phyloP scores from a whole-genome alignment of 2,329 filamentous ascomycete genomes.

The Ophiocordyceps camponoti-leonardi region DNA sequence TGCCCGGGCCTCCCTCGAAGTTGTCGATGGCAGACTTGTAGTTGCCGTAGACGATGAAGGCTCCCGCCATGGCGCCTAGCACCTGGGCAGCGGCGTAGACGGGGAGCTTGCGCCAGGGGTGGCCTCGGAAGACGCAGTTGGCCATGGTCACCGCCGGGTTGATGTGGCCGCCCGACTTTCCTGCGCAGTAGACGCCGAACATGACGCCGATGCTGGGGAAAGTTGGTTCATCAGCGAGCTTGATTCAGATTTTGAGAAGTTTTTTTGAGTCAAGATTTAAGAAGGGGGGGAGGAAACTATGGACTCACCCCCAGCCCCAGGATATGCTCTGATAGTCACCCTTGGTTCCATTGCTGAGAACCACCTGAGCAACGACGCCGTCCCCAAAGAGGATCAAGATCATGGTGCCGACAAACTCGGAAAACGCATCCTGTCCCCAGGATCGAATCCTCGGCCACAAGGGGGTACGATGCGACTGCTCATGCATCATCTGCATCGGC shows the following conservation, averaged over 20 bases:
- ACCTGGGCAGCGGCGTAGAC: conserved; percentile 50
- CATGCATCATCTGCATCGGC: conserved; percentile 5
- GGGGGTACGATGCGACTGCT: conserved; percentile 7
- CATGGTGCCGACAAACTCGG: conserved; percentile 53
- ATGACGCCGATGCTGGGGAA: conserved; percentile 44
- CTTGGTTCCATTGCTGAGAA: conserved; percentile 32
- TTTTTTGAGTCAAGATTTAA: too few relatives aligned
- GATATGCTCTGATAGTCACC: conserved; percentile 32
- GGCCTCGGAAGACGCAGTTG: conserved; percentile 49
- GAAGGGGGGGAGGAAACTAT: too few relatives aligned
- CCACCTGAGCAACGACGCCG: conserved; percentile 53
- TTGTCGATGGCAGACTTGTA: conserved; percentile 47
- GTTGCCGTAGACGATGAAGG: conserved; percentile 43
- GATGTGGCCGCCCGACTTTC: conserved; percentile 49
- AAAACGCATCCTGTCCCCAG: conserved; percentile 38
- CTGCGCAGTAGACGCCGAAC: conserved; percentile 49
- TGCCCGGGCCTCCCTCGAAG: conserved; percentile 40
- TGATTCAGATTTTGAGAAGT: too few relatives aligned
- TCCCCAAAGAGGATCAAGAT: conserved; percentile 53
- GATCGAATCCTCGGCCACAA: conserved; percentile 36
- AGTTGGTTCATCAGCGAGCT: too few relatives aligned
- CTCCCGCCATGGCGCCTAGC: conserved; percentile 47
- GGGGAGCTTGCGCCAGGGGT: conserved; percentile 54
- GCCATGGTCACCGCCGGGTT: conserved; percentile 56
- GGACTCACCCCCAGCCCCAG: conserved; percentile 30